Conservation (phyloP, 2,329 filamentous ascomycete genomes). For the Cordyceps javanica region DNA sequence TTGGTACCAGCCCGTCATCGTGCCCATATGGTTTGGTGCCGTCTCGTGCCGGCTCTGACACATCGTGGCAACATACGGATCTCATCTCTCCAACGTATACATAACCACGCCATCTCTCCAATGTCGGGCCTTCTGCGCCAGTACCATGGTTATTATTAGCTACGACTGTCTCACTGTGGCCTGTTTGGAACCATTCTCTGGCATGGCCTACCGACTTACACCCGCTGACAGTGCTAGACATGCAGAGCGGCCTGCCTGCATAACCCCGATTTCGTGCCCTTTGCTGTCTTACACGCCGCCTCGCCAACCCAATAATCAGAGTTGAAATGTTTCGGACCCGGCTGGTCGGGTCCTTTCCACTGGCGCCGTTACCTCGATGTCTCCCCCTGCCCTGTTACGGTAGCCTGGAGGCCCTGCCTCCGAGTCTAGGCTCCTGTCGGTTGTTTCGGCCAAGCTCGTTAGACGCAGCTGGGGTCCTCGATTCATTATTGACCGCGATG, state of each 20-base stretch:
- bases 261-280: background rate
- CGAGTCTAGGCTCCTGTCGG: constrained; percentile 5
- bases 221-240: background rate
- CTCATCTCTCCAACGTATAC: background rate
- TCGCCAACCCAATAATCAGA: background rate
- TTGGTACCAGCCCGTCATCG: too few species aligned
- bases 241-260: background rate
- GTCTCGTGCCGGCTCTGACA: background rate
- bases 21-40: background rate
- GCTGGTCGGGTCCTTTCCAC: background rate
- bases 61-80: background rate
- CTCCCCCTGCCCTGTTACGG: background rate
- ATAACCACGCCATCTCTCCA: background rate
- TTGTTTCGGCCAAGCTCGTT: background rate
- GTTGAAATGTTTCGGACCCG: constrained; percentile 1
- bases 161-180: background rate
- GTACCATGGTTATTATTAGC: background rate
- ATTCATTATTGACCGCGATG: background rate
- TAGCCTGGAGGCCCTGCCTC: background rate
- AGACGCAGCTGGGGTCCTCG: background rate
- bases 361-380: background rate
- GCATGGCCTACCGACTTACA: background rate
- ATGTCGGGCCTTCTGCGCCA: background rate
- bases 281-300: background rate
- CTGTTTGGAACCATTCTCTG: background rate